phyloP scores from a whole-genome alignment of 2,329 filamentous ascomycete species.

The Exophiala dermatitidis region DNA sequence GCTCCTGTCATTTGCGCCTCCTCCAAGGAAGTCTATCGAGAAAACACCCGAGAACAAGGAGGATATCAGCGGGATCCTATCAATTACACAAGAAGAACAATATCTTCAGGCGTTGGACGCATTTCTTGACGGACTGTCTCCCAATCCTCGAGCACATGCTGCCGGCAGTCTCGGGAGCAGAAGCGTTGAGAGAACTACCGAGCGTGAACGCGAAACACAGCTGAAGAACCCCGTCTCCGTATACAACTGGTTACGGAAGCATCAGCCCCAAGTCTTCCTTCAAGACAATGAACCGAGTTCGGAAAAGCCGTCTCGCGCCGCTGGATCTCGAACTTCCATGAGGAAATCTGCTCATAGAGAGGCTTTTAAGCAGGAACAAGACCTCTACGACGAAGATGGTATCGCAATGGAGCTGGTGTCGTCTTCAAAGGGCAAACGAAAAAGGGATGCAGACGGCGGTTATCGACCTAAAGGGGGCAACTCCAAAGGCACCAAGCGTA shows the following conservation, averaged over 20 bases:
- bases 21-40: slow-evolving; percentile 1
- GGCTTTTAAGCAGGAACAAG: slow-evolving; percentile 31
- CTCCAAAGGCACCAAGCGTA: slow-evolving; percentile 35
- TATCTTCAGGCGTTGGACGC: slow-evolving; percentile 40
- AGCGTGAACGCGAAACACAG: slow-evolving; percentile 49
- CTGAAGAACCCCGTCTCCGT: slow-evolving; percentile 81
- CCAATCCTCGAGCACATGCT: slow-evolving; percentile 31
- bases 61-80: slow-evolving; percentile 37
- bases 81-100: slow-evolving; percentile 39
- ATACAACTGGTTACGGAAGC: slow-evolving; percentile 86
- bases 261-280: slow-evolving; percentile 77
- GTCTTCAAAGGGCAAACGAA: slow-evolving; percentile 39
- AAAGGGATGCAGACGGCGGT: slow-evolving; percentile 42
- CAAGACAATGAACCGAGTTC: slow-evolving; percentile 58
- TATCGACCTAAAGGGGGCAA: slow-evolving; percentile 43
- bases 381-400: slow-evolving; percentile 40
- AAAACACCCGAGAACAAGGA: slow-evolving; percentile 14
- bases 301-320: slow-evolving; percentile 38
- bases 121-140: slow-evolving; percentile 14
- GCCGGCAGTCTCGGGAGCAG: slow-evolving; percentile 37
- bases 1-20: slow-evolving; percentile 7
- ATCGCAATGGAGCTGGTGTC: slow-evolving; percentile 32
- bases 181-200: slow-evolving; percentile 43
- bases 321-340: slow-evolving; percentile 38
- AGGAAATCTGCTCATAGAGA: slow-evolving; percentile 30